Conservation (phyloP, 2,329 filamentous ascomycete genomes). For the Claviceps monticola region DNA sequence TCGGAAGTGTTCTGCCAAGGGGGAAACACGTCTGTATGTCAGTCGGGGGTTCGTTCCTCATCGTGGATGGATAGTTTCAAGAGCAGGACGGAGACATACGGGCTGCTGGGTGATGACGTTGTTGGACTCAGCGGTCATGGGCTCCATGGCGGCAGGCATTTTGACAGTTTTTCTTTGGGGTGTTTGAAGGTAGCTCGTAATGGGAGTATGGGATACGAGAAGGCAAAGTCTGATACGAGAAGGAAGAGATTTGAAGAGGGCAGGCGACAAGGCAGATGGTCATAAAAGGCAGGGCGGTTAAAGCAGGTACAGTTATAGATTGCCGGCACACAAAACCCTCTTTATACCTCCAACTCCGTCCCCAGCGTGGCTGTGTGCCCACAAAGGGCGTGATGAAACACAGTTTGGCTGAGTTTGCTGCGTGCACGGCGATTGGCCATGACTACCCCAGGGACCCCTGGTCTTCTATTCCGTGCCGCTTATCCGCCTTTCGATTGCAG, state of each 20-base stretch:
- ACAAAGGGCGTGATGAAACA: neutral
- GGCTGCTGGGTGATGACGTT: slow-evolving; percentile 1
- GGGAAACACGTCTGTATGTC: neutral
- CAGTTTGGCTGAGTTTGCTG: no score
- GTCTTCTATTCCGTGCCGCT: neutral
- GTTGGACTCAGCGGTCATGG: neutral
- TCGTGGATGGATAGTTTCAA: no score
- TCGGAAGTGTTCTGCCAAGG: slow-evolving; percentile 1
- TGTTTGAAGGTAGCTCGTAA: neutral
- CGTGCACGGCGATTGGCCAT: neutral
- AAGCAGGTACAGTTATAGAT: neutral
- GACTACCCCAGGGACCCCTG: neutral
- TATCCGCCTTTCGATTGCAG: neutral
- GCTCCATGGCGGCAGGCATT: neutral
- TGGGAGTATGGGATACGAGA: no score
- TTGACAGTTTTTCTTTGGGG: neutral
- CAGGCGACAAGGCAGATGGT: neutral
- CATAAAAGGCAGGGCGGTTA: neutral
- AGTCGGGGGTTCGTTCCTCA: neutral
- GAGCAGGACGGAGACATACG: neutral
- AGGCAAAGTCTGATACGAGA: neutral
- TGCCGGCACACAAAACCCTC: neutral
- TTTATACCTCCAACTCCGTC: neutral
- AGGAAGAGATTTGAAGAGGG: neutral
- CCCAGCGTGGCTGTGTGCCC: neutral